Percentiles rank a stretch among this genome's conserved stretches.
Conservation (phyloP, 768 basidiomycete genomes). For the Trametes cingulata region DNA sequence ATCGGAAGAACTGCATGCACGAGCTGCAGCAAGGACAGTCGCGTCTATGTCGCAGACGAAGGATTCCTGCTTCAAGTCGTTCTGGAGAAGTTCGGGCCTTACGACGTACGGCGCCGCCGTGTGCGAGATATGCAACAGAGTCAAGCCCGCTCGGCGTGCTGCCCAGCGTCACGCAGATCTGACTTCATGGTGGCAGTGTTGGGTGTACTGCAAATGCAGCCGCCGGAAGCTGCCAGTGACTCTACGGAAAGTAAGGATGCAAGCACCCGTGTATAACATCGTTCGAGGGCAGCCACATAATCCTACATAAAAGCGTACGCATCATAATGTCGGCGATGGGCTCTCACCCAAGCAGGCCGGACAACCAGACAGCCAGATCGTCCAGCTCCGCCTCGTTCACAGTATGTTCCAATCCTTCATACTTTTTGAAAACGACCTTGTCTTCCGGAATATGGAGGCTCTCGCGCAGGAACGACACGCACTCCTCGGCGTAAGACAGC, state of each 20-base stretch:
- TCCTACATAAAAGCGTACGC: not conserved
- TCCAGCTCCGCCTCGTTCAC: constrained; percentile 16
- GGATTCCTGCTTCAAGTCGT: too few relatives aligned
- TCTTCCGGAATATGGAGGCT: constrained; percentile 27
- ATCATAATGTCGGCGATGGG: not conserved
- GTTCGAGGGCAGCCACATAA: not conserved
- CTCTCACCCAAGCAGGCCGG: not conserved
- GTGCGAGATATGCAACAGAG: too few relatives aligned
- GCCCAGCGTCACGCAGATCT: too few relatives aligned
- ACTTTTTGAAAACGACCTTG: constrained; percentile 15
- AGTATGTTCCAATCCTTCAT: constrained; percentile 17
- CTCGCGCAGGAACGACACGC: constrained; percentile 34
- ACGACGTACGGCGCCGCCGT: too few relatives aligned
- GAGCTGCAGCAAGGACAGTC: not conserved
- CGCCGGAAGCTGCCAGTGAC: not conserved
- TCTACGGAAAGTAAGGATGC: too few relatives aligned
- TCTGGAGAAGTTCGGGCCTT: too few relatives aligned
- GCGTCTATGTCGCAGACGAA: not conserved
- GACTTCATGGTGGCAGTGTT: not conserved
- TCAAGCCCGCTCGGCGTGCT: too few relatives aligned
- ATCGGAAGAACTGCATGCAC: constrained; percentile 2
- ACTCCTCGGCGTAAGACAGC: constrained; percentile 35
- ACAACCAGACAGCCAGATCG: constrained; percentile 17
- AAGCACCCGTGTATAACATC: too few relatives aligned
- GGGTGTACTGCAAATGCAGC: not conserved